A percentile compares a stretch with the other conserved stretches of the same genome.
Conservation (phyloP, 2,329 filamentous ascomycete species). For the Neofusicoccum sp. region DNA sequence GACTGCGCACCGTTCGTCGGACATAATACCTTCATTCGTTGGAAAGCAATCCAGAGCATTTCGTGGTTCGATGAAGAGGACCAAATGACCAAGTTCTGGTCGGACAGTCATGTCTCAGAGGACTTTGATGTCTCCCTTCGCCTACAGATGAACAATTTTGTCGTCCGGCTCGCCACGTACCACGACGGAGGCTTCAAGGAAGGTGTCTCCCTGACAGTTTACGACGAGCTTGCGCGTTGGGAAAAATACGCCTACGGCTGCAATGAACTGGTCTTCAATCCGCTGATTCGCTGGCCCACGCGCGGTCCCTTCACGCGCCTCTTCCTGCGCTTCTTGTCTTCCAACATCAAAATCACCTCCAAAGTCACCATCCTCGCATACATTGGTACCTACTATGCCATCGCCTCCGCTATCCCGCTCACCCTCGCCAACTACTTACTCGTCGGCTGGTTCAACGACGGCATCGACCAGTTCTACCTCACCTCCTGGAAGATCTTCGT, state of each 20-base stretch:
- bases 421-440: slow-evolving; percentile 21
- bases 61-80: slow-evolving; percentile 15
- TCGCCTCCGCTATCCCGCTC: slow-evolving; percentile 19
- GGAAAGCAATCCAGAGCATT: slow-evolving; percentile 20
- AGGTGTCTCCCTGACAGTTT: slow-evolving; percentile 22
- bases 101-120: slow-evolving; percentile 21
- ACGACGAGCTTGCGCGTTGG: slow-evolving; percentile 21
- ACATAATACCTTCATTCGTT: slow-evolving; percentile 22
- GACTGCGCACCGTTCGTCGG: slow-evolving; percentile 24
- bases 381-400: slow-evolving; percentile 21
- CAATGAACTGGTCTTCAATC: slow-evolving; percentile 22
- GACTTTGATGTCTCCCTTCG: slow-evolving; percentile 22
- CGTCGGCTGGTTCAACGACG: slow-evolving; percentile 19
- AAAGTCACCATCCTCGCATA: slow-evolving; percentile 22
- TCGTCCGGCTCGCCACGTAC: slow-evolving; percentile 20
- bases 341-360: slow-evolving; percentile 20
- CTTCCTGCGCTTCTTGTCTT: slow-evolving; percentile 19
- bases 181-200: slow-evolving; percentile 21
- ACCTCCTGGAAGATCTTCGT: slow-evolving; percentile 20
- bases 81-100: slow-evolving; percentile 19
- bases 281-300: slow-evolving; percentile 16
- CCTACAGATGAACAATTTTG: slow-evolving; percentile 19
- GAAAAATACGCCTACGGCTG: slow-evolving; percentile 23
- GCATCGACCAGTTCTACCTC: slow-evolving; percentile 21
- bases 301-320: slow-evolving; percentile 19